Evolutionary conservation across 768 basidiomycete species (phyloP), one percentile per base, ranked within the genome.

Genomic region (Suillus decipiens): DNA sequence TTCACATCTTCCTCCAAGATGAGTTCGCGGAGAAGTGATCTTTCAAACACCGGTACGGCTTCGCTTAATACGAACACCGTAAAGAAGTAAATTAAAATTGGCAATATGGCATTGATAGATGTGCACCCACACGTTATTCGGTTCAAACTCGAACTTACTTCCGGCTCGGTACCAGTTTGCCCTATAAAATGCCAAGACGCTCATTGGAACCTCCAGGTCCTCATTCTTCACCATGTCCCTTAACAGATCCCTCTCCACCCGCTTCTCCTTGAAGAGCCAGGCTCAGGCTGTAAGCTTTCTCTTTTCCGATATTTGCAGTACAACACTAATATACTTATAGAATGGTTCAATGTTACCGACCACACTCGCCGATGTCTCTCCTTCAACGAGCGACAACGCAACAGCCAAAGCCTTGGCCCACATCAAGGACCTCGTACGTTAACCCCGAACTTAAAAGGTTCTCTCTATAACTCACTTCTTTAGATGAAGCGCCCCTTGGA

Each of bases 401-500:
- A 65, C 67, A 1, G 6, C 61, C 60, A 75, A 69, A 64, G 74
- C 75, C 17, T 56, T 76, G 19, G 42, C 61, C 6, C 72, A 65
- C 36, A 15, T 75, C 47, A 75, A 76, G 53, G 74, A 75, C 58
- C 58, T 76, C n/a, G 75, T 72, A 17, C 47, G 72, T 57, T 24
- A 15, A 36, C 31, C 28, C 6, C 33, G 28, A 28, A 28, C 28
- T 33, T 2, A 56, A 1, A 6, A 1, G 22, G 1, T 48, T 14
- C 22, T 11, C 15, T 31, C 54, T 58, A n/a, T 63, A 2, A 62
- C 55, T 48, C 7, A 57, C 31, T 42, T 28, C 0, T 19, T 2
- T 45, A 75, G 73, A 72, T 71, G 69, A 75, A 54, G 61, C 74
- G 75, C n/a, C 63, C 68, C n/a, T 53, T 61, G 0, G 75, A 76